phyloP scores from a whole-genome alignment of 371 early-diverging fungal genomes.

The Syncephalastrum monosporum region DNA sequence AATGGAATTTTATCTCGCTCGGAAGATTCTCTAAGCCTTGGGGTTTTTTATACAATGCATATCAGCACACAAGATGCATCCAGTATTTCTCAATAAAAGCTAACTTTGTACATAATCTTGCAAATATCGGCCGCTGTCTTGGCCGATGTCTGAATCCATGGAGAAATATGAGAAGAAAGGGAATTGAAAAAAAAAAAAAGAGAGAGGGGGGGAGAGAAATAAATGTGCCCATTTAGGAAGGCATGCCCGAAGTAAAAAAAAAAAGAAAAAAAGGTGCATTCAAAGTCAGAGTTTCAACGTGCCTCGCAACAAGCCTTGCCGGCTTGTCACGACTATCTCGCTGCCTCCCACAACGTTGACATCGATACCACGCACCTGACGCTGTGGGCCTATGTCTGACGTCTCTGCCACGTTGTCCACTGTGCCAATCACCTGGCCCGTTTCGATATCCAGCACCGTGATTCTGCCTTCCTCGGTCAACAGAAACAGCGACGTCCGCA shows the following conservation, averaged over 20 bases:
- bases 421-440: conserved; percentile 36
- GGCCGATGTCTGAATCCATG: conserved; percentile 16
- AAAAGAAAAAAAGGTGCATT: background rate
- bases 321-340: conserved; percentile 46
- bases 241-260: too few relatives aligned
- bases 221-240: too few relatives aligned
- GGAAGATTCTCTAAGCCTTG: conserved; percentile 51
- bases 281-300: conserved; percentile 5
- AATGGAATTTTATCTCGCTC: conserved; percentile 52
- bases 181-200: too few relatives aligned
- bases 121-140: conserved; percentile 44
- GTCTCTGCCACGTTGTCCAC: conserved; percentile 32
- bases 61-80: background rate
- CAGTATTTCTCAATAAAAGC: conserved; percentile 4
- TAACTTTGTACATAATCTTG: conserved; percentile 48
- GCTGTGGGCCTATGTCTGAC: conserved; percentile 9
- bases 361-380: conserved; percentile 38
- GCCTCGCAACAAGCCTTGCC: conserved; percentile 42
- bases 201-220: too few relatives aligned
- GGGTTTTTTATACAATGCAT: conserved; percentile 1
- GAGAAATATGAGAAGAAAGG: too few relatives aligned
- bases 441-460: conserved; percentile 47
- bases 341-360: conserved; percentile 43
- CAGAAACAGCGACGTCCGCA: conserved; percentile 38
- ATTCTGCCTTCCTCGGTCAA: conserved; percentile 49